These are phyloP conservation scores for Bryum argenteum DNA, from an alignment of 225 moss, liverwort and hornwort species.

Conservation along the genomic window DNA sequence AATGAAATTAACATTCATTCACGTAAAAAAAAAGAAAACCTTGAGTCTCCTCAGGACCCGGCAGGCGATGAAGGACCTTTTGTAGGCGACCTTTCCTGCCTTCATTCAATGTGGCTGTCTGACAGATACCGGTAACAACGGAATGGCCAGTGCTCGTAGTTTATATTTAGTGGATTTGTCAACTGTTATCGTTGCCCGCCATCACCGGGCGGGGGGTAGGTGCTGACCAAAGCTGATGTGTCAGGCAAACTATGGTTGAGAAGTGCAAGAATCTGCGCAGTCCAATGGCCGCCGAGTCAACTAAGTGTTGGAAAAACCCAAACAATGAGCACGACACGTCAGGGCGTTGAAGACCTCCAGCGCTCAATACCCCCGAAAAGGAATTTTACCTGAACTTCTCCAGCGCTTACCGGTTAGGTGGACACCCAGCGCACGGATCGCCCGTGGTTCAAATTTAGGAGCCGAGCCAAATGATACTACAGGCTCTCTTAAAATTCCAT, in stretches of 20 bases:
- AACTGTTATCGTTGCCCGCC: neutral
- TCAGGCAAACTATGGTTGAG: neutral
- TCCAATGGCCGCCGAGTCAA: conserved; percentile 16
- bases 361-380: too few relatives aligned
- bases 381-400: too few relatives aligned
- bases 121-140: neutral
- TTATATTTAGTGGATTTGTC: neutral
- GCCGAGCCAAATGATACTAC: too few relatives aligned
- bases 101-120: neutral
- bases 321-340: neutral
- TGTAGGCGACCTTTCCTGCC: neutral
- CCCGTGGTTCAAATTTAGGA: too few relatives aligned
- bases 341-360: neutral
- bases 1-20: too few relatives aligned
- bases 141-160: neutral
- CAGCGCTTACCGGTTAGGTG: too few relatives aligned
- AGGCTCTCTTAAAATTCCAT: too few relatives aligned
- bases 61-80: too few relatives aligned
- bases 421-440: too few relatives aligned
- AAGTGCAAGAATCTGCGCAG: neutral
- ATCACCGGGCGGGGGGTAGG: neutral
- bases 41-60: too few relatives aligned
- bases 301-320: neutral
- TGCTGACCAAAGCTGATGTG: neutral
- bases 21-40: too few relatives aligned